Conservation (phyloP, 2,329 filamentous ascomycete species). For the Thelonectria blattea region DNA sequence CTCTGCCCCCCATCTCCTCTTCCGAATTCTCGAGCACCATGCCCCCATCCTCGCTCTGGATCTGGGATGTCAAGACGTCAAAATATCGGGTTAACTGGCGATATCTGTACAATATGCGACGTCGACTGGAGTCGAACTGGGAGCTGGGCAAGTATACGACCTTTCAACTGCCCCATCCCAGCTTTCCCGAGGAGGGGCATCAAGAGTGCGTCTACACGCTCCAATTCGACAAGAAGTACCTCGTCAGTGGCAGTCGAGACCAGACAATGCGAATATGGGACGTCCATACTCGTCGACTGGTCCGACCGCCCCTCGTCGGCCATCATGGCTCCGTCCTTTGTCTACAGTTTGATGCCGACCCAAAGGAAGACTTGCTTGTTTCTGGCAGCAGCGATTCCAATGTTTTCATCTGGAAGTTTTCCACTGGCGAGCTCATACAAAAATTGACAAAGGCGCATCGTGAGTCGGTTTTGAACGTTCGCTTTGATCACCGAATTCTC, state of each 20-base stretch:
- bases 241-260: slow-evolving; percentile 94
- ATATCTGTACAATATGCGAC: slow-evolving; percentile 87
- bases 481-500: slow-evolving; percentile 88
- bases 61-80: slow-evolving; percentile 55
- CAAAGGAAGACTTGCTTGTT: slow-evolving; percentile 89
- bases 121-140: slow-evolving; percentile 90
- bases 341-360: slow-evolving; percentile 89
- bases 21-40: slow-evolving; percentile 41
- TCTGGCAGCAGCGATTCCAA: slow-evolving; percentile 93
- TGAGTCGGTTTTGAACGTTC: slow-evolving; percentile 92
- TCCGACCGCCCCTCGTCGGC: slow-evolving; percentile 73
- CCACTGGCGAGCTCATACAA: slow-evolving; percentile 83
- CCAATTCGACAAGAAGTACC: slow-evolving; percentile 82
- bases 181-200: slow-evolving; percentile 81
- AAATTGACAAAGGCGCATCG: slow-evolving; percentile 77
- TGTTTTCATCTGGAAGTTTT: slow-evolving; percentile 92
- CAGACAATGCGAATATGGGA: slow-evolving; percentile 90
- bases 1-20: slow-evolving; percentile 39
- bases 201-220: slow-evolving; percentile 94
- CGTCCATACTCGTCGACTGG: slow-evolving; percentile 78
- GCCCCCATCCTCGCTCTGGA: slow-evolving; percentile 56
- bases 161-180: slow-evolving; percentile 89
- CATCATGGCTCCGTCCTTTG: slow-evolving; percentile 90
- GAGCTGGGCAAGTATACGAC: slow-evolving; percentile 79
- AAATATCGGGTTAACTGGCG: slow-evolving; percentile 84